These are phyloP conservation scores for Selaginella tamariscina DNA, from an alignment of 75 land plant species.

Conservation along the genomic window DNA sequence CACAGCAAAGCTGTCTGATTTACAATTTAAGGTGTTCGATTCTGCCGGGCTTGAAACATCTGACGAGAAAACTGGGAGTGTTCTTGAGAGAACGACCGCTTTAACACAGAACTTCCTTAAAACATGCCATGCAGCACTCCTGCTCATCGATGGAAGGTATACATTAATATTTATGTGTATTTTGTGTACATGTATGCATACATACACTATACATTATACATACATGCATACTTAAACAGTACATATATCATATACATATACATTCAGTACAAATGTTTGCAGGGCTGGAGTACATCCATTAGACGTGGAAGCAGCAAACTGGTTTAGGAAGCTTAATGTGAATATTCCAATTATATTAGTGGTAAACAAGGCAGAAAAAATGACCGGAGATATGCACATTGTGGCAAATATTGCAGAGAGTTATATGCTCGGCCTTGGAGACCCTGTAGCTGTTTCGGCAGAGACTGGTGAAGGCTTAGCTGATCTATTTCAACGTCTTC, in stretches of 20 bases:
- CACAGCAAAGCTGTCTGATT: conserved; percentile 81
- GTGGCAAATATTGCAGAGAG: conserved; percentile 58
- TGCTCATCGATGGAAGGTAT: conserved; percentile 90
- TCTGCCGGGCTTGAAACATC: conserved; percentile 88
- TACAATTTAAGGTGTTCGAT: conserved; percentile 76
- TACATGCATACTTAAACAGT: too few relatives aligned
- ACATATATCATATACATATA: too few relatives aligned
- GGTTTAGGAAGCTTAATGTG: conserved; percentile 74
- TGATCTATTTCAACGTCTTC: conserved; percentile 58
- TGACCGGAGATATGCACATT: conserved; percentile 39
- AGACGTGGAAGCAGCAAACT: conserved; percentile 78
- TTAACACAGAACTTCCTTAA: conserved; percentile 60
- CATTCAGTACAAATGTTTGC: too few relatives aligned
- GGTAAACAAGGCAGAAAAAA: conserved; percentile 79
- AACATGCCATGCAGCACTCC: conserved; percentile 65
- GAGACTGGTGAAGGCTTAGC: conserved; percentile 89
- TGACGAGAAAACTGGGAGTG: conserved; percentile 57
- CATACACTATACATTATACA: too few relatives aligned
- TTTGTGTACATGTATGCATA: too few relatives aligned
- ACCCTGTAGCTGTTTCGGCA: conserved; percentile 82
- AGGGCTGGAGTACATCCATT: conserved; percentile 84
- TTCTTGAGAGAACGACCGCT: conserved; percentile 72
- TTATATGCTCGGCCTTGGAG: conserved; percentile 75
- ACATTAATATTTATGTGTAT: not conserved
- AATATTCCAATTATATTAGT: conserved; percentile 46